Conservation (phyloP, 306 rosid genomes). For the Gastrolobium villosum region DNA sequence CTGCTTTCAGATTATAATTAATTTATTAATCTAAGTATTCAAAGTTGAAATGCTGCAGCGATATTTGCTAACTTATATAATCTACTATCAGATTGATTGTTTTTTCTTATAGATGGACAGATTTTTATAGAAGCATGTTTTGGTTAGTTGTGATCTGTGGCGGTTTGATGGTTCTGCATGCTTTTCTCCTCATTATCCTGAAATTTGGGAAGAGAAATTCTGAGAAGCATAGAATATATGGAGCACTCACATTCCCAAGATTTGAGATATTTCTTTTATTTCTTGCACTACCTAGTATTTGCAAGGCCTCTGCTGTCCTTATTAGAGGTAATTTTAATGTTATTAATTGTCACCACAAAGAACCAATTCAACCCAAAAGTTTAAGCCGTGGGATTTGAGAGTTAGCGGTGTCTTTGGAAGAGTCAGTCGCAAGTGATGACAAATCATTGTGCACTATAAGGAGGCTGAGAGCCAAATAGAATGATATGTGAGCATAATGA, state of each 20-base stretch:
- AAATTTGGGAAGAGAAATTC: slow-evolving; percentile 72
- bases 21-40: slow-evolving; percentile 5
- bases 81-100: slow-evolving; percentile 3
- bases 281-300: slow-evolving; percentile 80
- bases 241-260: slow-evolving; percentile 88
- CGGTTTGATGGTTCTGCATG: slow-evolving; percentile 71
- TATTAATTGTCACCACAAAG: slow-evolving; percentile 8
- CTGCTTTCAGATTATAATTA: background rate
- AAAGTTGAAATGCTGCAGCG: slow-evolving; percentile 4
- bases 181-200: slow-evolving; percentile 66
- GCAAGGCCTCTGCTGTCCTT: slow-evolving; percentile 74
- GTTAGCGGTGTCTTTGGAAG: too few relatives aligned
- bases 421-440: too few relatives aligned
- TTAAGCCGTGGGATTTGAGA: too few relatives aligned
- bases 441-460: too few relatives aligned
- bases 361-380: background rate
- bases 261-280: slow-evolving; percentile 82
- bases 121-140: slow-evolving; percentile 79
- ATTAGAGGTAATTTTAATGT: slow-evolving; percentile 62
- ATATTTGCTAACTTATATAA: background rate
- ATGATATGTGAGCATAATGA: too few relatives aligned
- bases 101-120: slow-evolving; percentile 73
- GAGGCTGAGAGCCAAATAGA: too few relatives aligned
- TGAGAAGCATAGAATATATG: slow-evolving; percentile 64
- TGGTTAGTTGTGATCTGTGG: slow-evolving; percentile 85